These are phyloP conservation scores for Penicillium paxilli DNA, from an alignment of 495 filamentous ascomycete species.

Conservation along the genomic window DNA sequence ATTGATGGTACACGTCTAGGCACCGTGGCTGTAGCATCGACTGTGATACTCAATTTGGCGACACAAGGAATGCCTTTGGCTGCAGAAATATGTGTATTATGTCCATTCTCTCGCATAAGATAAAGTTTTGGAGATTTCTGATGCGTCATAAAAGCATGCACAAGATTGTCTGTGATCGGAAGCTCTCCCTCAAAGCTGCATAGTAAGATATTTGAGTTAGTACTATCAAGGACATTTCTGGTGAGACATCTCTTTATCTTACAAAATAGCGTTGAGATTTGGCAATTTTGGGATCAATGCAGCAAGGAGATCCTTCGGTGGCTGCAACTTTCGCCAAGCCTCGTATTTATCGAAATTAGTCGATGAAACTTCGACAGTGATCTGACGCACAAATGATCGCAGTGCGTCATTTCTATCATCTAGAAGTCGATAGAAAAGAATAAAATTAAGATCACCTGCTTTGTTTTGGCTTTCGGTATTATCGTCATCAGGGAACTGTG, in stretches of 20 bases:
- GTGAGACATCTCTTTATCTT: neutral
- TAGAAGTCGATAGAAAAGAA: neutral
- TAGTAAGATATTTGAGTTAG: neutral
- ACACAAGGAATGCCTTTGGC: neutral
- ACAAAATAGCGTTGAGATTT: conserved; percentile 2
- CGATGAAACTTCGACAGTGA: neutral
- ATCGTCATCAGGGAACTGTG: neutral
- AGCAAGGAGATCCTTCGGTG: neutral
- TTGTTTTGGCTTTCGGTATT: neutral
- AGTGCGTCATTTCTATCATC: neutral
- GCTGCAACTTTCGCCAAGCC: neutral
- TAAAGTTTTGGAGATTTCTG: conserved; percentile 1
- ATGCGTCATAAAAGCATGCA: neutral
- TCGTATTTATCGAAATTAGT: neutral
- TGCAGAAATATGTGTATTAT: too few relatives aligned
- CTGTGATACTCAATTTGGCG: neutral
- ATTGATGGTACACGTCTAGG: too few relatives aligned
- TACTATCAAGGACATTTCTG: too few relatives aligned
- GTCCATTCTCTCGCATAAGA: neutral
- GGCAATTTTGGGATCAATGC: neutral
- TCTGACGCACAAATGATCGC: neutral
- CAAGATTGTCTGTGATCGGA: neutral
- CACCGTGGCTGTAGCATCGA: neutral
- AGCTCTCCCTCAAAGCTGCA: neutral
- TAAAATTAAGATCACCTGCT: neutral